Percentiles rank a stretch among this genome's conserved stretches.
Evolutionary conservation across 2,329 filamentous ascomycete genomes (phyloP).

Genomic region (Lachnellula hyalina): DNA sequence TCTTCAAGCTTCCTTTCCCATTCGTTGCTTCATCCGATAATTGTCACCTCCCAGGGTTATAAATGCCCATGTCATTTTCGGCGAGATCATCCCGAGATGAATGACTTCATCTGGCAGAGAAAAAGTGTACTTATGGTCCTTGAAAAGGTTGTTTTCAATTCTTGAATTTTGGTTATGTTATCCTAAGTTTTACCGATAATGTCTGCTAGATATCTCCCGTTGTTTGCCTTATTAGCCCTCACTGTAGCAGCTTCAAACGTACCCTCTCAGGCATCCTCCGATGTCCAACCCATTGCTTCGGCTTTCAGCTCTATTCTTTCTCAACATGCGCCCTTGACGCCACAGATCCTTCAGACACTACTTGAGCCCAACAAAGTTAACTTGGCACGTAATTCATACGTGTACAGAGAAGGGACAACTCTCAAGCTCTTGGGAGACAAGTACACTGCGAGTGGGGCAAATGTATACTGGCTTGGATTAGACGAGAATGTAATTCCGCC

Average conservation of each 20-base stretch:
- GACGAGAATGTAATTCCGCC: conserved; percentile 45
- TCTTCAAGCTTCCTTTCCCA: too few relatives aligned
- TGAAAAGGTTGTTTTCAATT: too few relatives aligned
- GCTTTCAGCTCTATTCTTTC: conserved; percentile 13
- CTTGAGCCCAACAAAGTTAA: conserved; percentile 12
- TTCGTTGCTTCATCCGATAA: too few relatives aligned
- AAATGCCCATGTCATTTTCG: too few relatives aligned
- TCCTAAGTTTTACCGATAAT: too few relatives aligned
- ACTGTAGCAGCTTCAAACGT: background rate
- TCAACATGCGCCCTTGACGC: conserved; percentile 9
- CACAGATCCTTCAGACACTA: conserved; percentile 19
- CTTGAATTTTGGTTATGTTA: too few relatives aligned
- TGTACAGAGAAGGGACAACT: conserved; percentile 34
- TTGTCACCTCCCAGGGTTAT: too few relatives aligned
- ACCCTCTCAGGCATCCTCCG: background rate
- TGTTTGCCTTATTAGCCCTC: background rate
- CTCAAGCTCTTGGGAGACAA: conserved; percentile 35
- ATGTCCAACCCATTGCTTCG: background rate
- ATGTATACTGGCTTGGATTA: conserved; percentile 46
- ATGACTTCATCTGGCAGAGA: too few relatives aligned
- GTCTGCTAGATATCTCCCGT: background rate
- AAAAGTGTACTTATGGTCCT: too few relatives aligned
- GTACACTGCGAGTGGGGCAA: conserved; percentile 43
- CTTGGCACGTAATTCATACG: conserved; percentile 20
- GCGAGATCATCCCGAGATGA: too few relatives aligned